Base-by-base conservation (phyloP, 2,329 filamentous ascomycete species). In the Amesomyces nigricolor region DNA sequence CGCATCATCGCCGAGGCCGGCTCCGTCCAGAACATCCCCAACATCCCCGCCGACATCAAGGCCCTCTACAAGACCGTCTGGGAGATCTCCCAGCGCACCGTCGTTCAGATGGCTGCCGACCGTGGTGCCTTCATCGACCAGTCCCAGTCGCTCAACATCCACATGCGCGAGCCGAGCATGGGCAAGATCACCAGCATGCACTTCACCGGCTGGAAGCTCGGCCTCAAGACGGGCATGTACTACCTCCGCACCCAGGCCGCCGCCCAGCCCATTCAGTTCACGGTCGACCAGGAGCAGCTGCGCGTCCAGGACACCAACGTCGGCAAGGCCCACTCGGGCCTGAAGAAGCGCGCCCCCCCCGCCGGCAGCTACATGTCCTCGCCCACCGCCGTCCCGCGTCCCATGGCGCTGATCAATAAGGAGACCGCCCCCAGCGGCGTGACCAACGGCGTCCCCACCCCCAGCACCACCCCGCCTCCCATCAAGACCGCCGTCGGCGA, bases 121-220 rank as follows among this genome's bases (percentile, higher is more conserved):
- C 92, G 94, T 73, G 94, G 94, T 75, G 94, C 94, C 56, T 99
- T 94, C 75, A 97, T 99, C 68, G 94, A 99, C 71, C 94, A 99
- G 80, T 96, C 91, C 49, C 94, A 99, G 75, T 97, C 92, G 11
- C 85, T 99, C 66, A 99, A 99, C 81, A 97, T 99, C 65, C 94
- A 99, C 80, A 91, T 99, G 87, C 95, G 95, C 74, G 92, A 97
- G 68, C 94, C 94, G 42, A 96, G 91, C 50, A 97, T 99, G 92
- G 94, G 94, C 76, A 99, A 99, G 82, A 96, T 99, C 73, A 99
- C 94, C 58, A 94, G 88, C 72, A 99, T 99, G 94, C 94, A 99
- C 78, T 99, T 99, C 70, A 83, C 94, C 47, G 94, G 94, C 66
- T 99, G 94, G 94, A 99, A 97, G 81, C 86, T 97, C 63, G 94